phyloP scores from a whole-genome alignment of 495 filamentous ascomycete genomes.

The Xylaria grammica region DNA sequence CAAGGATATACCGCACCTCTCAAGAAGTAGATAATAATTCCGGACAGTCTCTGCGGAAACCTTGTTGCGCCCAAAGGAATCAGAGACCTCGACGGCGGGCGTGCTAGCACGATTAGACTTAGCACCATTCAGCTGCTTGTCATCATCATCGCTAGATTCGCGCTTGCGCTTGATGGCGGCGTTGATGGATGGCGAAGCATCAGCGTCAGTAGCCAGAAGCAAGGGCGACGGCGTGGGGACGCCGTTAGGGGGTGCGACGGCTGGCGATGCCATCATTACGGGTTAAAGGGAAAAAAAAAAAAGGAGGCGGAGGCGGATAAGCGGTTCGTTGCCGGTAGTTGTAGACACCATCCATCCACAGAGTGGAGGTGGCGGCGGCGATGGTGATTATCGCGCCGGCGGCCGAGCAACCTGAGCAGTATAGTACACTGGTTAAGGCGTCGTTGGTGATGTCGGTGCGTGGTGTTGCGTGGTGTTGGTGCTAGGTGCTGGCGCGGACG shows the following conservation, averaged over 20 bases:
- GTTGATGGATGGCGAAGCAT: conserved; percentile 46
- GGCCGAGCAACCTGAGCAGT: neutral
- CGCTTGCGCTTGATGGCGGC: conserved; percentile 62
- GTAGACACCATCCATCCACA: conserved; percentile 17
- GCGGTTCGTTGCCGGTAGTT: neutral
- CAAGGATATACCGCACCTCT: conserved; percentile 45
- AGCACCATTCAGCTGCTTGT: conserved; percentile 30
- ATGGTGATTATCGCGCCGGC: conserved; percentile 5
- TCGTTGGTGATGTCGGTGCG: conserved; percentile 9
- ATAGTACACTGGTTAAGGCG: neutral
- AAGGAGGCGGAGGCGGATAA: neutral
- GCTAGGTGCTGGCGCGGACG: conserved; percentile 12
- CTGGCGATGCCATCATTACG: conserved; percentile 48
- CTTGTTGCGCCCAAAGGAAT: conserved; percentile 21
- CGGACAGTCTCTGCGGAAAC: conserved; percentile 36
- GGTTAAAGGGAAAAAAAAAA: conserved; percentile 20
- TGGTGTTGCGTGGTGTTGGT: neutral
- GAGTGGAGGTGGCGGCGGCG: neutral
- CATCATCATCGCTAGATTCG: conserved; percentile 51
- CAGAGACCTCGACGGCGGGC: conserved; percentile 8
- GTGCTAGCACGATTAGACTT: conserved; percentile 22
- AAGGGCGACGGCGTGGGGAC: conserved; percentile 34
- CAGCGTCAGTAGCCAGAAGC: conserved; percentile 21
- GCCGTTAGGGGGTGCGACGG: conserved; percentile 49
- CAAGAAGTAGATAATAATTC: conserved; percentile 50